Conservation (phyloP, 176 grass and related monocot genomes). For the Musa beccarii region DNA sequence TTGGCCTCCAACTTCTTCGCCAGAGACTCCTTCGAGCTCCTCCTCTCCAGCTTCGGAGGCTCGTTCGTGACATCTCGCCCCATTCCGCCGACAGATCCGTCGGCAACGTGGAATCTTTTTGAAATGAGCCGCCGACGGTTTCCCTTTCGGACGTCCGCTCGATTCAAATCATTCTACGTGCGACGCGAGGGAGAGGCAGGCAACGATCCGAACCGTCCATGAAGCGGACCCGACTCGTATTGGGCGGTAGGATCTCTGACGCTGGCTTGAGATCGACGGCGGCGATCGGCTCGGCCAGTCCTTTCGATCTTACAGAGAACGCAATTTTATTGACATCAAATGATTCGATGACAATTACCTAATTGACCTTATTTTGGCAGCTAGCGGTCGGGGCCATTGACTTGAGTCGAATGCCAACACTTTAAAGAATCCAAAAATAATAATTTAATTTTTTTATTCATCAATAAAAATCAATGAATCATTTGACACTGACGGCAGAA, state of each 20-base stretch:
- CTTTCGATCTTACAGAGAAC: too few relatives aligned
- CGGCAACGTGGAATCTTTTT: constrained; percentile 1
- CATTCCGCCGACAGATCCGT: constrained; percentile 20
- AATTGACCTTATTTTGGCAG: too few relatives aligned
- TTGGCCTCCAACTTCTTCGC: not conserved
- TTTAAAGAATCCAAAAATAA: too few relatives aligned
- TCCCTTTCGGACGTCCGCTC: not conserved
- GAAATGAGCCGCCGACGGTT: not conserved
- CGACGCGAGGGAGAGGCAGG: not conserved
- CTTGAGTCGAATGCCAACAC: too few relatives aligned
- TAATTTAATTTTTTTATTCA: too few relatives aligned
- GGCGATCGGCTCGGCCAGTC: not conserved
- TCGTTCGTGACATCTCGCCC: constrained; percentile 22
- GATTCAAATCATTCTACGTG: not conserved
- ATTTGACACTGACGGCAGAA: too few relatives aligned
- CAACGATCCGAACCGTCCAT: not conserved
- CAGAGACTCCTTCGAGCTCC: not conserved
- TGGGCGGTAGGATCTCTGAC: not conserved
- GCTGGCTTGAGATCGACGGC: not conserved
- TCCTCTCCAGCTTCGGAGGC: constrained; percentile 9
- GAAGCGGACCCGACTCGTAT: not conserved
- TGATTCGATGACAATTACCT: too few relatives aligned
- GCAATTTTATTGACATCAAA: too few relatives aligned
- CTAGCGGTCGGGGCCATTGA: too few relatives aligned
- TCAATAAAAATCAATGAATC: too few relatives aligned